phyloP scores from a whole-genome alignment of 495 filamentous ascomycete species.

The Parathielavia appendiculata region DNA sequence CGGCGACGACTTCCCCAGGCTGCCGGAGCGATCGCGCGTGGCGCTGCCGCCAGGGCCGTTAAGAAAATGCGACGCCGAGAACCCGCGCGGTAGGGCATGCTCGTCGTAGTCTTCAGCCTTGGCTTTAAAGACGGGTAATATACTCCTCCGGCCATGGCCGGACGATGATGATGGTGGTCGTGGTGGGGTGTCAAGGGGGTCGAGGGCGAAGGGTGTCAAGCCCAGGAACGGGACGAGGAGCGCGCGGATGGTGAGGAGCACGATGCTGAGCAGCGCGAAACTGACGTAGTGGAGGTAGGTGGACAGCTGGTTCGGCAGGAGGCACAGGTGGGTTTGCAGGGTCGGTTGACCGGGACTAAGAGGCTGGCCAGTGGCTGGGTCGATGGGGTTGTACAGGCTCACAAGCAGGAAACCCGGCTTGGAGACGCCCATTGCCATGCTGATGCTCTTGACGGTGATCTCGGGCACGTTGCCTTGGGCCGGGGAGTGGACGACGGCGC shows the following conservation, averaged over 20 bases:
- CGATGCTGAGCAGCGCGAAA: slow-evolving; percentile 55
- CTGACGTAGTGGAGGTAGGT: slow-evolving; percentile 74
- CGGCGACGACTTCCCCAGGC: neutral
- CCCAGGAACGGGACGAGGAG: slow-evolving; percentile 48
- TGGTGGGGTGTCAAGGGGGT: slow-evolving; percentile 21
- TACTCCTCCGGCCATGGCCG: neutral
- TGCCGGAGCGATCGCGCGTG: slow-evolving; percentile 26
- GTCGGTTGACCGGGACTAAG: slow-evolving; percentile 47
- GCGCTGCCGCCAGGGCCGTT: slow-evolving; percentile 6
- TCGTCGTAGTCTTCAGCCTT: slow-evolving; percentile 44
- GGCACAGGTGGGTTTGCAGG: slow-evolving; percentile 81
- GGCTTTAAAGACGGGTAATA: slow-evolving; percentile 44
- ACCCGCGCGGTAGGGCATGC: slow-evolving; percentile 25
- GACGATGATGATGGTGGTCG: neutral
- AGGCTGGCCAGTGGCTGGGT: slow-evolving; percentile 52
- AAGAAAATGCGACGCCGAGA: slow-evolving; percentile 24
- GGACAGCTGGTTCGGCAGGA: slow-evolving; percentile 79
- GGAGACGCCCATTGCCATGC: slow-evolving; percentile 95
- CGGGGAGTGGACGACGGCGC: slow-evolving; percentile 73
- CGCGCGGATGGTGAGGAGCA: slow-evolving; percentile 56
- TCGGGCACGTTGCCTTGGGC: slow-evolving; percentile 63
- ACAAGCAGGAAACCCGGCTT: slow-evolving; percentile 82
- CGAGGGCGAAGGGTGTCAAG: slow-evolving; percentile 43
- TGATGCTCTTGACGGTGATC: slow-evolving; percentile 90
- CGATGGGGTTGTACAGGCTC: slow-evolving; percentile 87